A percentile compares a stretch with the other conserved stretches of the same genome.
Evolutionary conservation across 208 protist genomes (phyloP).

Genomic region (Naegleria gruberi): DNA sequence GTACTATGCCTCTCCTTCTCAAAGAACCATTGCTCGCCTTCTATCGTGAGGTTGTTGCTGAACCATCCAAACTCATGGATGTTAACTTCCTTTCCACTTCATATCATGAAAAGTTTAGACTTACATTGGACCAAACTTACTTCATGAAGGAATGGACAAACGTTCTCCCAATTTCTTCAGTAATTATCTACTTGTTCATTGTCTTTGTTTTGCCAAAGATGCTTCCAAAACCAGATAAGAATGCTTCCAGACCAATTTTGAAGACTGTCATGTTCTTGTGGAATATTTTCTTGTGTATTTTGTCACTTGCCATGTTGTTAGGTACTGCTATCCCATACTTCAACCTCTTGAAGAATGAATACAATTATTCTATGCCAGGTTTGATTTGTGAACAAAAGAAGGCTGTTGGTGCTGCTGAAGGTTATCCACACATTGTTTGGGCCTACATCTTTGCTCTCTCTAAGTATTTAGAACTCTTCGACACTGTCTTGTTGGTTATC

Average conservation of each 20-base stretch:
- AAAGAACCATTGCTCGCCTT: background rate
- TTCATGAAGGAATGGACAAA: background rate
- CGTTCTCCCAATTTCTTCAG: background rate
- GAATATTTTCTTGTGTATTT: constrained; percentile 2
- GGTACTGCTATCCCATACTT: background rate
- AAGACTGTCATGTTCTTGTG: background rate
- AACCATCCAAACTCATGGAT: background rate
- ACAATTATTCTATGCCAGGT: background rate
- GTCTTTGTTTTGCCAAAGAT: background rate
- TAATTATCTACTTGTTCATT: background rate
- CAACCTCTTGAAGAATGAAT: background rate
- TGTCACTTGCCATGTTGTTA: background rate
- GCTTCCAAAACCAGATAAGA: background rate
- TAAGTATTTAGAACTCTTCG: constrained; percentile 11
- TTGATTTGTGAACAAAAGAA: background rate
- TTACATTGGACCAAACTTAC: background rate
- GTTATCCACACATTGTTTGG: background rate
- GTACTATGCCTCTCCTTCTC: background rate
- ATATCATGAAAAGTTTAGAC: background rate
- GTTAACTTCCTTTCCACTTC: background rate
- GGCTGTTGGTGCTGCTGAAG: background rate
- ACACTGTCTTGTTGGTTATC: background rate
- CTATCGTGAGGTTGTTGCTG: background rate
- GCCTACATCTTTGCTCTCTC: background rate
- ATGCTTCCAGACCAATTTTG: background rate